Evolutionary conservation across 78 protist species (phyloP), one percentile per base, ranked within the genome.

Genomic region (Paulinella micropora): DNA sequence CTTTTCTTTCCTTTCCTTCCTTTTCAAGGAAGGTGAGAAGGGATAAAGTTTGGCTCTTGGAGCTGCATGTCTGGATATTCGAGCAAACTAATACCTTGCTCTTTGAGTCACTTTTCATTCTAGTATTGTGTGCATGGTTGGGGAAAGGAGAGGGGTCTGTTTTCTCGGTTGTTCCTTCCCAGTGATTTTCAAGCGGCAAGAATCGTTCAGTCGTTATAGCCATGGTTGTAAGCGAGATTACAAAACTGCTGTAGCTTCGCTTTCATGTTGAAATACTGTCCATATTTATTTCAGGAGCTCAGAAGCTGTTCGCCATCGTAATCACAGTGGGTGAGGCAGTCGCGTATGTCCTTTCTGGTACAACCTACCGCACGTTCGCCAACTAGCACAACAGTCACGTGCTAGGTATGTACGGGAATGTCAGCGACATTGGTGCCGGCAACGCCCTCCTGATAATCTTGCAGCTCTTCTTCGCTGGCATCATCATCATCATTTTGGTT

Each of bases 321-420:
- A 95, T 98, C 87, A 97, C 99, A 39, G 39, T 97, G 34, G 96
- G 91, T 32, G 98, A 98, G 94, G 98, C 98, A 26, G 86, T 92
- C 41, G 97, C 96, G 23, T 98, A 97, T 93, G 98, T 97, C 51
- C 39, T 94, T 88, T 92, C 97, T 6, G 99, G 99, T n/a, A n/a
- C n/a, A n/a, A n/a, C n/a, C n/a, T n/a, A n/a, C n/a, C n/a, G n/a
- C n/a, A n/a, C 81, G n/a, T n/a, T n/a, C n/a, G n/a, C n/a, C n/a
- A n/a, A n/a, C n/a, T n/a, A n/a, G n/a, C n/a, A n/a, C n/a, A n/a
- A n/a, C n/a, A n/a, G n/a, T n/a, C n/a, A n/a, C n/a, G n/a, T n/a
- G n/a, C n/a, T n/a, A n/a, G n/a, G n/a, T 51, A 95, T 97, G 96
- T 95, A 96, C 89, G 99, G 99, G 34, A 97, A 96, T 79, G 95